Base-by-base conservation (phyloP, 1,284 basidiomycete genomes). In the Rhodotorula sp. region DNA sequence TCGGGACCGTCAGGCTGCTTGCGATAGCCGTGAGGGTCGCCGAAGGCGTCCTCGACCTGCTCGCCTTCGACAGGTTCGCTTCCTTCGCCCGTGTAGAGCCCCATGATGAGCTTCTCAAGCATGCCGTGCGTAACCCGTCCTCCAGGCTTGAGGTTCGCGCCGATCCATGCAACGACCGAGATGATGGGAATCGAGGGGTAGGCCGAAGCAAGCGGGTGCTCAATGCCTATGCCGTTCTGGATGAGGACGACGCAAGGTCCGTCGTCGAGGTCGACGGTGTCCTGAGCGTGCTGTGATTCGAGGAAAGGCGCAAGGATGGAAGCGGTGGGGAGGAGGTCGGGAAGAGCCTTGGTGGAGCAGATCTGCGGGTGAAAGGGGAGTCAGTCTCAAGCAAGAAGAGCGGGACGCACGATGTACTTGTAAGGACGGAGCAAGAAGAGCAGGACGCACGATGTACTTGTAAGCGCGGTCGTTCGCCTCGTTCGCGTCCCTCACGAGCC, bases 151-250 rank as follows among this genome's bases (percentile, higher is more conserved):
- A 78, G 68, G 24, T 81, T 83, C 3, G 79, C 78, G 64, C 82
- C 82, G 54, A 82, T 79, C 82, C 82, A 83, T 19, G 80, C 81
- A 71, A 81, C 81, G 19, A 77, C 80, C 0, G 80, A 80, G 51
- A 83, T 76, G 70, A 83, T 78, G 39, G 77, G 75, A 24, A 75
- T 73, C 5, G 72, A 60, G 32, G 79, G 79, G 30, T 72, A 77
- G n/a, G 78, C 77, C 0, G 70, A 67, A 51, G 78, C 77, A 20
- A 83, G 75, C 49, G 79, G 81, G 62, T 79, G 77, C 64, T 83
- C 80, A 53, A 82, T 81, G 6, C 81, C 82, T 62, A 83, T 79
- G 8, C 82, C 82, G 71, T 83, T 83, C 72, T 74, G 72, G 55
- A 74, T 57, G 10, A 72, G 64, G 29, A 66, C 64, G 64, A 71